phyloP scores from a whole-genome alignment of 2,329 filamentous ascomycete genomes.

The Didymella segeticola region DNA sequence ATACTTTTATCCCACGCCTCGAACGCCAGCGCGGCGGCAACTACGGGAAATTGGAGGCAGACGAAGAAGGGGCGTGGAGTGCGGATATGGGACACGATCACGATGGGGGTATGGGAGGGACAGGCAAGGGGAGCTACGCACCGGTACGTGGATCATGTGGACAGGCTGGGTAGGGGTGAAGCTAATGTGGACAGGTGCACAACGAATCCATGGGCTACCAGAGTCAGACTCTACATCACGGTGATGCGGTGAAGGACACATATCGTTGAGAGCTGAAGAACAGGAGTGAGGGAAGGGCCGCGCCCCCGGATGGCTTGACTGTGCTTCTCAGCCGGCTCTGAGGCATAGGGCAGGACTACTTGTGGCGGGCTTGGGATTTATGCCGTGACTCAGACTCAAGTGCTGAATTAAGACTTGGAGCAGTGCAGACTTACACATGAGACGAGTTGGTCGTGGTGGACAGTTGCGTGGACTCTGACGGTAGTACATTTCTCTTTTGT shows the following conservation, averaged over 20 bases:
- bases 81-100: constrained; percentile 5
- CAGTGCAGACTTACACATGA: too few species aligned
- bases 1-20: not conserved
- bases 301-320: too few species aligned
- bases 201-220: constrained; percentile 15
- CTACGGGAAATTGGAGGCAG: constrained; percentile 13
- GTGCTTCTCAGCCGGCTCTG: too few species aligned
- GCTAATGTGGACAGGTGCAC: not conserved
- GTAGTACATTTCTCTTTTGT: constrained; percentile 1
- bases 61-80: constrained; percentile 17
- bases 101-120: not conserved
- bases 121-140: constrained; percentile 5
- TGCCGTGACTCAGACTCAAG: too few species aligned
- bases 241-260: not conserved
- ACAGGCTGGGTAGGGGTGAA: not conserved
- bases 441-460: too few species aligned
- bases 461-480: too few species aligned
- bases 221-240: constrained; percentile 12
- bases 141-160: not conserved
- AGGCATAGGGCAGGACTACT: too few species aligned
- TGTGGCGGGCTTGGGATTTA: too few species aligned
- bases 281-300: not conserved
- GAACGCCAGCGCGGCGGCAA: not conserved
- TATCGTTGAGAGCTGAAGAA: not conserved
- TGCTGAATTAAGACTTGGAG: too few species aligned